Evolutionary conservation across 495 filamentous ascomycete species (phyloP).

Genomic region (Corynascus novoguineensis): DNA sequence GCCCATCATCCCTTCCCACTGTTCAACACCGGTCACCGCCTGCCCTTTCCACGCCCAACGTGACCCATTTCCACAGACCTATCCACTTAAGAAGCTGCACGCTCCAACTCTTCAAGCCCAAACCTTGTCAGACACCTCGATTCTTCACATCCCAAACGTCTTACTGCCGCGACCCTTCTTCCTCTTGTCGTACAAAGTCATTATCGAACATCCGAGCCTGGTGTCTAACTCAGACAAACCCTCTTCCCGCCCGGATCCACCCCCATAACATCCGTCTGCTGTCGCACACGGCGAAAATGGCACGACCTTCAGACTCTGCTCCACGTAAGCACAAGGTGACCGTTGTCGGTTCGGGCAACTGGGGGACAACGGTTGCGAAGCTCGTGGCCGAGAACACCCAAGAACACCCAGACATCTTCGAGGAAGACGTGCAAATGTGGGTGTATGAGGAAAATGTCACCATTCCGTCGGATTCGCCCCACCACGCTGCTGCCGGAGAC

Average conservation of each 20-base stretch:
- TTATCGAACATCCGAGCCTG: background rate
- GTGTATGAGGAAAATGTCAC: constrained; percentile 85
- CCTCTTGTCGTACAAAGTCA: background rate
- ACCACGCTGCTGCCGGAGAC: constrained; percentile 46
- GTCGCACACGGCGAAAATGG: constrained; percentile 30
- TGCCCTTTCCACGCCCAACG: constrained; percentile 16
- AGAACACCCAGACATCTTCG: constrained; percentile 71
- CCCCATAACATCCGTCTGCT: constrained; percentile 3
- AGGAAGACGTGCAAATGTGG: constrained; percentile 93
- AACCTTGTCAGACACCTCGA: constrained; percentile 9
- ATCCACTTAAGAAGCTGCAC: constrained; percentile 20
- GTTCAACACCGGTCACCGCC: constrained; percentile 13
- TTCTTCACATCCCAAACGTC: constrained; percentile 10
- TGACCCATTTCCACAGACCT: constrained; percentile 17
- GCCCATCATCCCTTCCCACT: background rate
- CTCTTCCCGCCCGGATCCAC: background rate
- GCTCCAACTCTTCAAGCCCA: constrained; percentile 9
- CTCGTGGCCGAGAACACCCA: constrained; percentile 89
- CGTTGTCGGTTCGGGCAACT: constrained; percentile 94
- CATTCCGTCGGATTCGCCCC: constrained; percentile 56
- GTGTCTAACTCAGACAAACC: background rate
- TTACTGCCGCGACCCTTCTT: background rate
- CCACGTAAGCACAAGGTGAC: constrained; percentile 85
- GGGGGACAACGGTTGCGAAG: constrained; percentile 96
- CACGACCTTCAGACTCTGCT: constrained; percentile 27